A percentile compares a stretch with the other conserved stretches of the same genome.
These are phyloP conservation scores for Trametes cingulata DNA, from an alignment of 768 basidiomycete species.

Conservation along the genomic window DNA sequence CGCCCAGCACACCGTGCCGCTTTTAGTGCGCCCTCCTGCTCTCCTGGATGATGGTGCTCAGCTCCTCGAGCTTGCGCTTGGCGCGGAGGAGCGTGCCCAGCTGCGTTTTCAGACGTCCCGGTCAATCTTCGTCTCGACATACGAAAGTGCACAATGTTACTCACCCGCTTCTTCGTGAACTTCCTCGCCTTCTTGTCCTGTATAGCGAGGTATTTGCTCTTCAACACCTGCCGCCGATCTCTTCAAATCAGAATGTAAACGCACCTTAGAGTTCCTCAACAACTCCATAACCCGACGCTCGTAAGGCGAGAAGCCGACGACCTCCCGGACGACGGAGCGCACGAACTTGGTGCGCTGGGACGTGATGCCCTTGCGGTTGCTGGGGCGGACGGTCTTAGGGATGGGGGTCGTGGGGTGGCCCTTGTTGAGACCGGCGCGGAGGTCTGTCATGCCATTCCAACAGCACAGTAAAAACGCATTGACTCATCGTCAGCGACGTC, in stretches of 20 bases:
- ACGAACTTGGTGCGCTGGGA: constrained; percentile 93
- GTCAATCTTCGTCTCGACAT: neutral
- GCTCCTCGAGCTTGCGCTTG: constrained; percentile 98
- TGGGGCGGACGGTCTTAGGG: constrained; percentile 71
- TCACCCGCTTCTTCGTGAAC: constrained; percentile 98
- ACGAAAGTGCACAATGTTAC: constrained; percentile 34
- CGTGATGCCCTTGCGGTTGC: constrained; percentile 89
- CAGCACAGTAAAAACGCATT: neutral
- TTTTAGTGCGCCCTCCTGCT: constrained; percentile 70
- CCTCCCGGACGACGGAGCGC: constrained; percentile 91
- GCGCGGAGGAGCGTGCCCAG: constrained; percentile 98
- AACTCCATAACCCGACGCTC: constrained; percentile 98
- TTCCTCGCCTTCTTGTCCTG: constrained; percentile 99
- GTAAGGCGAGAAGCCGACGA: constrained; percentile 96
- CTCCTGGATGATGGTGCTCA: constrained; percentile 89
- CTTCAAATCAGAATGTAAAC: constrained; percentile 29
- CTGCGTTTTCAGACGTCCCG: constrained; percentile 39
- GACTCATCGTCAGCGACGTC: constrained; percentile 9
- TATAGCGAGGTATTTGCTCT: neutral
- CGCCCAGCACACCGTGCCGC: constrained; percentile 12
- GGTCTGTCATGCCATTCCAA: constrained; percentile 49
- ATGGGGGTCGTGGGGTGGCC: constrained; percentile 89
- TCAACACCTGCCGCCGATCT: neutral
- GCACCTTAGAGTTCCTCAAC: constrained; percentile 94
- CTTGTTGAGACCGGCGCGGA: constrained; percentile 82